Base-by-base conservation (phyloP, 179 eudicot species). In the Vitellaria paradoxa region DNA sequence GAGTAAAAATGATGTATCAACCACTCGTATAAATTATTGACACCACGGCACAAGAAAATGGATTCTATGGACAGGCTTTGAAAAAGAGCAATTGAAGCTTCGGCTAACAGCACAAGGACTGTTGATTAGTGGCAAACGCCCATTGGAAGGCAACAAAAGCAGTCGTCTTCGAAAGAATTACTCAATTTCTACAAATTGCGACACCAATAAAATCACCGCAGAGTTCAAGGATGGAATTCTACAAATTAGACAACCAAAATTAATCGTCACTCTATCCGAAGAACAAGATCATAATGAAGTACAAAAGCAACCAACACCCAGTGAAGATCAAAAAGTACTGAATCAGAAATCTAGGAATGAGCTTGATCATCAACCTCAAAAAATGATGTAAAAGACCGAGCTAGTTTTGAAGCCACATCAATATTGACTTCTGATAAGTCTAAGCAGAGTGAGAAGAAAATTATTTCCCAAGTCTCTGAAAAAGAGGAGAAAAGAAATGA, bases 21-120 rank as follows among this genome's bases (percentile, higher is more conserved):
- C 1, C 2, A 30, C 37, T 30, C 57, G 13, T 14, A 1, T 3
- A 53, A 14, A 14, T 53, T 53, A 14, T 53, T 53, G 57, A 9
- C 1, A 53, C 15, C 3, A n/a, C n/a, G n/a, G 57, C 13, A 59
- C n/a, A 3, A n/a, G 13, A 3, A 14, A 5, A 5, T 59, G 7
- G 21, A n/a, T 42, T 4, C 42, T 45, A 64, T 0, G 9, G 55
- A 50, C 88, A 92, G 97, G 91, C 10, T 91, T 83, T 56, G 83
- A 66, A 64, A 90, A 86, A 81, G 93, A 90, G n/a, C 90, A 89
- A 50, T 46, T 90, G 80, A 87, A 82, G 80, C 88, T 89, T 77
- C 94, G 88, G 57, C 65, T 91, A 23, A 81, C 86, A 1, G 40
- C 78, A 52, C 77, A 80, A 21, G 3, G 75, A 47, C 82, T 92